Conservation (phyloP, 148 eudicot genomes). For the Camellia japonica region DNA sequence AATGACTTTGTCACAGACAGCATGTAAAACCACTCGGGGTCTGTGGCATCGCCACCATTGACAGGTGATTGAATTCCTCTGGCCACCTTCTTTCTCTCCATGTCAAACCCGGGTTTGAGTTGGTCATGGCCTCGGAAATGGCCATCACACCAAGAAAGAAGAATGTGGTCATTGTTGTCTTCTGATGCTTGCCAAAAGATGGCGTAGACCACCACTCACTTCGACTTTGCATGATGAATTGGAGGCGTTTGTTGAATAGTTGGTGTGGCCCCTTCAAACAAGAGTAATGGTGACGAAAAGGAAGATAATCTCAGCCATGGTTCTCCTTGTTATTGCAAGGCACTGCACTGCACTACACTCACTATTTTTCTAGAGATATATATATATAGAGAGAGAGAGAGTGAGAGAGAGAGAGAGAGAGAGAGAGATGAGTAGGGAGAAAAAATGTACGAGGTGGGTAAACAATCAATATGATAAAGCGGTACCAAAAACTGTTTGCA, state of each 20-base stretch:
- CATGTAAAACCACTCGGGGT: slow-evolving; percentile 25
- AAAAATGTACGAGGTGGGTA: background rate
- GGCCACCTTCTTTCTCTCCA: background rate
- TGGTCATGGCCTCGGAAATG: slow-evolving; percentile 17
- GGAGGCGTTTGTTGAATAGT: slow-evolving; percentile 21
- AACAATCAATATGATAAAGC: too few species aligned
- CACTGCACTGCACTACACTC: too few species aligned
- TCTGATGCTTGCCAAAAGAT: slow-evolving; percentile 32
- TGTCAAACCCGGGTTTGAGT: background rate
- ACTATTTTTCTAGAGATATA: background rate
- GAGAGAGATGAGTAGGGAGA: background rate
- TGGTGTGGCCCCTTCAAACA: too few species aligned
- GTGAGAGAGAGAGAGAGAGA: too few species aligned
- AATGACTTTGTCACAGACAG: slow-evolving; percentile 16
- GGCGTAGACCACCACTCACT: slow-evolving; percentile 26
- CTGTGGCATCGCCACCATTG: background rate
- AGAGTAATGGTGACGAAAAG: background rate
- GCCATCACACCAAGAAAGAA: slow-evolving; percentile 32
- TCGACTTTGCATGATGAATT: slow-evolving; percentile 21
- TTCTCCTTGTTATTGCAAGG: background rate
- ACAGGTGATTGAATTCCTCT: background rate
- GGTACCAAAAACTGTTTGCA: too few species aligned
- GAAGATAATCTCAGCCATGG: slow-evolving; percentile 15
- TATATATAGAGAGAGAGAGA: background rate
- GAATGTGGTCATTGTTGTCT: slow-evolving; percentile 2